A percentile compares a stretch with the other conserved stretches of the same genome.
phyloP scores from a whole-genome alignment of 139 green algal species.

The Monoraphidium neglectum region DNA sequence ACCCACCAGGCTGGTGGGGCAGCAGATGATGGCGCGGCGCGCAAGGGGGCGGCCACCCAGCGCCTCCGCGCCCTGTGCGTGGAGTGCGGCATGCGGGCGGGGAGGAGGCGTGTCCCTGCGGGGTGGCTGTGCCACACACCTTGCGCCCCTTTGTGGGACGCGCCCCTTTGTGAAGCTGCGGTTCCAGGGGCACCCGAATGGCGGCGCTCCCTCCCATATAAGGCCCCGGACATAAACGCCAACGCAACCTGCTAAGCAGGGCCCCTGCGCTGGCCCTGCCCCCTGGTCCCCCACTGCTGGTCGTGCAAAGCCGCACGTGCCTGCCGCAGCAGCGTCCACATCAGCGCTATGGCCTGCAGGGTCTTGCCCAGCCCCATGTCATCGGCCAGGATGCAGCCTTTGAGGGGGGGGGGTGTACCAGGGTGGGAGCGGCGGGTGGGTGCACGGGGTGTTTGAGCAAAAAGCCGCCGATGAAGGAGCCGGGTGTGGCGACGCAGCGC shows the following conservation, averaged over 20 bases:
- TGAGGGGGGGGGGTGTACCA: background rate
- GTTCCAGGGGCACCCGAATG: no score
- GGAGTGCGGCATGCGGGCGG: no score
- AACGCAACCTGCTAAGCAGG: background rate
- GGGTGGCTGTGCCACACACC: no score
- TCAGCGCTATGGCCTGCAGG: conserved; percentile 89
- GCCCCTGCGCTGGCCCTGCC: background rate
- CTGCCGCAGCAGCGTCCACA: conserved; percentile 92
- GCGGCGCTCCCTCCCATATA: no score
- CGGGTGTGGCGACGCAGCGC: background rate
- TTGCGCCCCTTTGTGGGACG: no score
- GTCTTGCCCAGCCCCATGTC: conserved; percentile 95
- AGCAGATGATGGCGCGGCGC: conserved; percentile 91
- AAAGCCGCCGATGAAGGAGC: background rate
- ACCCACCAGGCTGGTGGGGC: conserved; percentile 94
- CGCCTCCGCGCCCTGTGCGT: conserved; percentile 28
- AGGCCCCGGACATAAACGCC: background rate
- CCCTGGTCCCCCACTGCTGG: background rate
- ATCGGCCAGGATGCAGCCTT: conserved; percentile 43
- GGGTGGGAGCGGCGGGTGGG: background rate
- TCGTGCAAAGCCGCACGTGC: background rate
- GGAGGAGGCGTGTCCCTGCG: no score
- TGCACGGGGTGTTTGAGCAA: background rate
- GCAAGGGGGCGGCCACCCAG: conserved; percentile 39
- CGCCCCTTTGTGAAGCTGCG: no score